phyloP scores from a whole-genome alignment of 306 rosid species.

The Luffa aegyptiaca region DNA sequence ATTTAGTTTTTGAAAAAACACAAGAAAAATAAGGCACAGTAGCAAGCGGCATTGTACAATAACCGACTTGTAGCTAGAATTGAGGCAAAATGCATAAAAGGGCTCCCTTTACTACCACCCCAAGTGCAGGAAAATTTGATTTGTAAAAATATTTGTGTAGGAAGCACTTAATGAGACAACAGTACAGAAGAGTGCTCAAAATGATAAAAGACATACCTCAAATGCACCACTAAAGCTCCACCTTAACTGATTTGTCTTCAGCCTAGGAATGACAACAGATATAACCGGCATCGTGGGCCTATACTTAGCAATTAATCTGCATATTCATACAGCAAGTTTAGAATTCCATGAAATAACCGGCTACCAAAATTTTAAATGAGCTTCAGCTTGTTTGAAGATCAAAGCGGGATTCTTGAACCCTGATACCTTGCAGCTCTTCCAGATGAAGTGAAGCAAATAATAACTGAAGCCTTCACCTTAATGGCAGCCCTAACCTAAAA shows the following conservation, averaged over 20 bases:
- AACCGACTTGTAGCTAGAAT: background rate
- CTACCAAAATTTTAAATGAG: background rate
- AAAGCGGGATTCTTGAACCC: background rate
- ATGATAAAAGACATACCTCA: slow-evolving; percentile 38
- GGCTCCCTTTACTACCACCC: background rate
- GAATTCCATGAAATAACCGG: background rate
- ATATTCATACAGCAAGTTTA: background rate
- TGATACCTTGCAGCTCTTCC: slow-evolving; percentile 96
- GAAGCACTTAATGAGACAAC: background rate
- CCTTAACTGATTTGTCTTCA: slow-evolving; percentile 28
- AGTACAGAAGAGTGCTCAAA: background rate
- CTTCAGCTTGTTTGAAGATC: background rate
- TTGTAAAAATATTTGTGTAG: background rate
- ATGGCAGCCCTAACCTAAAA: slow-evolving; percentile 91
- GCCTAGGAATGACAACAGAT: slow-evolving; percentile 38
- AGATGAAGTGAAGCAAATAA: slow-evolving; percentile 94
- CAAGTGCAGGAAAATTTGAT: background rate
- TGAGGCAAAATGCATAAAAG: background rate
- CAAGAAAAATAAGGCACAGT: background rate
- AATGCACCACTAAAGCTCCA: slow-evolving; percentile 94
- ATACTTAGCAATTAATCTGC: slow-evolving; percentile 45
- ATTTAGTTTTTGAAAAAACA: background rate
- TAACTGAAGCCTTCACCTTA: slow-evolving; percentile 92
- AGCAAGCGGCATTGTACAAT: background rate
- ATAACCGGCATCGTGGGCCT: slow-evolving; percentile 50